phyloP scores from a whole-genome alignment of 2,329 filamentous ascomycete genomes.

The Akanthomyces uredinophilus region DNA sequence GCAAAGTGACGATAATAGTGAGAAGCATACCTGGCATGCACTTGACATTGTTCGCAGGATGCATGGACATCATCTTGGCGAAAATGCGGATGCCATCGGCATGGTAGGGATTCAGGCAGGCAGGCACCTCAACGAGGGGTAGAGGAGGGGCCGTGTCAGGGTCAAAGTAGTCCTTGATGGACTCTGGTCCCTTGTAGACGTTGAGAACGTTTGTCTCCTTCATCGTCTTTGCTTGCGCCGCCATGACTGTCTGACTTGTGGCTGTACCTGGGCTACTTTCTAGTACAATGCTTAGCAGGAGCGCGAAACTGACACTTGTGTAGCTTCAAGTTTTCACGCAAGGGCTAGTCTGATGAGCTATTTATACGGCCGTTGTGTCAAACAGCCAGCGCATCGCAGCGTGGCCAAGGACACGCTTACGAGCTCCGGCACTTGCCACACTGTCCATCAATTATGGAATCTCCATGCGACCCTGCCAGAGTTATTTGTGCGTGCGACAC shows the following conservation, averaged over 20 bases:
- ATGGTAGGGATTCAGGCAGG: conserved; percentile 50
- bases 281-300: neutral
- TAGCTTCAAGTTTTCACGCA: neutral
- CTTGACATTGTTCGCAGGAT: conserved; percentile 62
- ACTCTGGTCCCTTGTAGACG: conserved; percentile 53
- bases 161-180: conserved; percentile 54
- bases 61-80: conserved; percentile 62
- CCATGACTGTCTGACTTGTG: neutral
- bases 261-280: neutral
- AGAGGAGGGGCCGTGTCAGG: conserved; percentile 53
- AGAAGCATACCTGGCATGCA: conserved; percentile 46
- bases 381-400: neutral
- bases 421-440: conserved; percentile 1
- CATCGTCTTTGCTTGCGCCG: neutral
- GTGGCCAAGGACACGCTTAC: neutral
- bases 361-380: neutral
- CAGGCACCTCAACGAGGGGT: conserved; percentile 57
- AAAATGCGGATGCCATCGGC: conserved; percentile 57
- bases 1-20: too few species aligned
- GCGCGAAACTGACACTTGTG: neutral
- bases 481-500: neutral
- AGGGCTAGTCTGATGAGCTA: neutral
- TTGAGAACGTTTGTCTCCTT: conserved; percentile 36
- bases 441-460: conserved; percentile 6
- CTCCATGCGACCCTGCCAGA: neutral